Evolutionary conservation across 2,329 filamentous ascomycete species (phyloP), one percentile per base, ranked within the genome.

Genomic region (Stemphylium vesicarium): DNA sequence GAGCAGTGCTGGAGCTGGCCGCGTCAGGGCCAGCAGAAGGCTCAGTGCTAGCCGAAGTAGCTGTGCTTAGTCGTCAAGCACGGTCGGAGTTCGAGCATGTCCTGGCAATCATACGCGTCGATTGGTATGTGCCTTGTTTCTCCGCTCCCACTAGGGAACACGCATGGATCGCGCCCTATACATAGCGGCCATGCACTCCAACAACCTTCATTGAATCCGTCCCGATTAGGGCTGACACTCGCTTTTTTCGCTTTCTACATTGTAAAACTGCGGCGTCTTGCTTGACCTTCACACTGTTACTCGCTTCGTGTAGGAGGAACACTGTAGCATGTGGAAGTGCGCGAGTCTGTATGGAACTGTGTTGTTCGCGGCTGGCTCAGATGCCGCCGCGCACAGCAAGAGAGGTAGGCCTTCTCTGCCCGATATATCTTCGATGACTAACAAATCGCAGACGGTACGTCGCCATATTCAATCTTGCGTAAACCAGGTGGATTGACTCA

Each of bases 91-190:
- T 42, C 16, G 12, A 24, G n/a, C 40, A 31, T 45, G 37, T 29
- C 38, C 59, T 52, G 59, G 49, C 39, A 20, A 26, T 45, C 43
- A 41, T 47, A 52, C 44, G 29, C 45, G 37, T 59, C 57, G 20
- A 68, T 66, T 68, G 60, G 66, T 48, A 46, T 29, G 49, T 53
- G 48, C 60, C 57, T 45, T 61, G 57, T 55, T 53, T 49, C 51
- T 54, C 46, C 54, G 50, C 50, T 53, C 13, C 56, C 53, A 57
- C 57, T 52, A 56, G 53, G 50, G 39, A 54, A 61, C 44, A 54
- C 59, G 63, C 66, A 69, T 62, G 66, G 67, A 56, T 62, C 59
- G 57, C 52, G 42, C 54, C n/a, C 66, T 66, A 67, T 65, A 65
- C 64, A 63, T 66, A 62, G 63, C 57, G 56, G 53, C 51, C 44